Percentiles rank a stretch among this genome's conserved stretches.
Evolutionary conservation across 805 yeast genomes (phyloP).

Genomic region (Tanozyma kutaoensis): DNA sequence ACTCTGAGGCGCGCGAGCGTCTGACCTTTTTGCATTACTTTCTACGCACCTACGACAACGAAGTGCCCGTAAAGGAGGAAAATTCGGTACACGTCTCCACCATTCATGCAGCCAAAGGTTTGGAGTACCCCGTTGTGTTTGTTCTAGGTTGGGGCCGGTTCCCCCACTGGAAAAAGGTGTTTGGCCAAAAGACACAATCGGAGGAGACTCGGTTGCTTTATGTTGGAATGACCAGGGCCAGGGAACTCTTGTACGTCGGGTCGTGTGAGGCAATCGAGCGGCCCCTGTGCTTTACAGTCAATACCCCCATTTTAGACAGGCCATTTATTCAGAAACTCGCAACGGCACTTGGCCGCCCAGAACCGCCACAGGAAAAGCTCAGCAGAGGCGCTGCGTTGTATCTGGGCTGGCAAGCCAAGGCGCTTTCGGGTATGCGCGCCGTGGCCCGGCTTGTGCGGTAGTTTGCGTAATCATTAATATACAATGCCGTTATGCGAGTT

Average conservation of each 20-base stretch:
- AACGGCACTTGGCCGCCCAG: no score
- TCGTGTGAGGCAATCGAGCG: slow-evolving; percentile 1
- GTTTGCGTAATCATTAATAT: no score
- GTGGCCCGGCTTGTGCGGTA: no score
- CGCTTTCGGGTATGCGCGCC: no score
- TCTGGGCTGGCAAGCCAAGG: no score
- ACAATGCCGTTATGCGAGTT: slow-evolving; percentile 1
- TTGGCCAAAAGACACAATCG: neutral
- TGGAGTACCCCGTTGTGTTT: slow-evolving; percentile 62
- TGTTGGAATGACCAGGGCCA: slow-evolving; percentile 59
- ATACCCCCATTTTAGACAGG: no score
- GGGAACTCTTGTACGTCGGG: slow-evolving; percentile 26
- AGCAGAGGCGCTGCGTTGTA: no score
- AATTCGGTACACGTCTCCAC: slow-evolving; percentile 44
- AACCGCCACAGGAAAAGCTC: no score
- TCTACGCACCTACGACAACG: slow-evolving; percentile 26
- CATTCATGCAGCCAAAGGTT: slow-evolving; percentile 62
- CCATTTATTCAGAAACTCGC: no score
- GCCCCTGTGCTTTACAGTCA: no score
- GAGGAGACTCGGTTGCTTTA: slow-evolving; percentile 33
- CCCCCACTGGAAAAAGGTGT: slow-evolving; percentile 1
- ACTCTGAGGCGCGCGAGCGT: slow-evolving; percentile 2
- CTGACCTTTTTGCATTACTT: slow-evolving; percentile 23
- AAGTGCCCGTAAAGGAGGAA: slow-evolving; percentile 11
- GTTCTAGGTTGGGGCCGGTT: slow-evolving; percentile 10